Evolutionary conservation across 1,284 basidiomycete species (phyloP), one percentile per base, ranked within the genome.

Genomic region (Heterobasidion annosum): DNA sequence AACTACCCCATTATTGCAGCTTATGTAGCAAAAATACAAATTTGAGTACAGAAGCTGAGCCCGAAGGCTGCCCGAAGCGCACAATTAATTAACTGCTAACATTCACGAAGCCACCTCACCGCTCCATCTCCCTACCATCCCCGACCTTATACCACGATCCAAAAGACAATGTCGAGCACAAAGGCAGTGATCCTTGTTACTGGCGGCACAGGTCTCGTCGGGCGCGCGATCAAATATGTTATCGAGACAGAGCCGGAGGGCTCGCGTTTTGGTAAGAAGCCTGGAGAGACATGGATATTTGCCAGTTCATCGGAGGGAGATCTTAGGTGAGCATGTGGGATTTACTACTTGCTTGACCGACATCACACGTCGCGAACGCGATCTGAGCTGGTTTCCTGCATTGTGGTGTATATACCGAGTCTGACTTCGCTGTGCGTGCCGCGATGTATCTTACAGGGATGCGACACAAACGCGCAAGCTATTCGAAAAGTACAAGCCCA

Each of bases 401-500:
- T 34, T 32, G 9, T 37, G 8, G 7, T 42, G n/a, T 25, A 51
- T 33, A 1, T 35, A n/a, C 19, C 9, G 13, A 12, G 37, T 43
- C 37, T 35, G 42, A 13, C 44, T 43, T 15, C 16, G 40, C 40
- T 4, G 25, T 25, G 25, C 25, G 3, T 25, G 3, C 3, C 25
- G 25, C 25, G 3, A 43, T 43, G 40, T 13, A 43, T 43, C 13
- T 13, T 47, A 32, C 59, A 90, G 89, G 63, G 79, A 90, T 67
- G 68, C 78, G 2, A 76, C 72, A 57, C 79, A 83, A 65, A 84
- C 88, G 46, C 70, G 72, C 62, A 73, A 74, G 64, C 72, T 94
- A 62, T 94, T 89, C 61, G 85, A 90, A 63, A 92, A 90, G 70
- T 84, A 94, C 72, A 85, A 88, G 63, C 92, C 93, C 0, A 94